A percentile compares a stretch with the other conserved stretches of the same genome.
Evolutionary conservation across 768 basidiomycete genomes (phyloP).

Genomic region (Dacryopinax spathularia): DNA sequence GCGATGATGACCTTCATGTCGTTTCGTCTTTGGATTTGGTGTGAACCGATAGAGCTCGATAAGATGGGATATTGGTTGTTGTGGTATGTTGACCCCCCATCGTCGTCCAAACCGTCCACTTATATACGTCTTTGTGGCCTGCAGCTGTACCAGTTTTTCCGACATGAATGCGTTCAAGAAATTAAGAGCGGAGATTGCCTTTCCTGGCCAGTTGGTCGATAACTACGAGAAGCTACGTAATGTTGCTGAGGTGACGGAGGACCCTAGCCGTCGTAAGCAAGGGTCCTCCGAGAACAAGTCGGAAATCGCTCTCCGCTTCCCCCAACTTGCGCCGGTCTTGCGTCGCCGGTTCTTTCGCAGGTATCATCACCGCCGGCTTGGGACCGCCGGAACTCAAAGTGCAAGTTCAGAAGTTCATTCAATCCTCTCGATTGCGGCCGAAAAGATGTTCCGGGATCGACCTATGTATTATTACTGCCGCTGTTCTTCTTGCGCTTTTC

Average conservation of each 20-base stretch:
- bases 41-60: neutral
- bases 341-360: too few relatives aligned
- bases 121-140: neutral
- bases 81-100: neutral
- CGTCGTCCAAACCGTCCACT: neutral
- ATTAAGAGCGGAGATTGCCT: neutral
- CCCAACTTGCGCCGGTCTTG: too few relatives aligned
- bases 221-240: neutral
- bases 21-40: neutral
- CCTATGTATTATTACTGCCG: too few relatives aligned
- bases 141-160: neutral
- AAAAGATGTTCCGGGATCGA: too few relatives aligned
- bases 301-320: neutral
- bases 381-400: too few relatives aligned
- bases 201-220: neutral
- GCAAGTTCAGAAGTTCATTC: too few relatives aligned
- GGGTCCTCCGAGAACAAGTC: neutral
- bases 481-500: too few relatives aligned
- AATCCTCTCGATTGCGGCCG: too few relatives aligned
- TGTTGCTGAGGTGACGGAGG: neutral
- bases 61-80: neutral
- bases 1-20: conserved; percentile 23
- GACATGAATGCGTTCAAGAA: neutral
- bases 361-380: too few relatives aligned
- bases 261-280: neutral